Conservation (phyloP, 2,329 filamentous ascomycete species). For the Blastomyces percursus region DNA sequence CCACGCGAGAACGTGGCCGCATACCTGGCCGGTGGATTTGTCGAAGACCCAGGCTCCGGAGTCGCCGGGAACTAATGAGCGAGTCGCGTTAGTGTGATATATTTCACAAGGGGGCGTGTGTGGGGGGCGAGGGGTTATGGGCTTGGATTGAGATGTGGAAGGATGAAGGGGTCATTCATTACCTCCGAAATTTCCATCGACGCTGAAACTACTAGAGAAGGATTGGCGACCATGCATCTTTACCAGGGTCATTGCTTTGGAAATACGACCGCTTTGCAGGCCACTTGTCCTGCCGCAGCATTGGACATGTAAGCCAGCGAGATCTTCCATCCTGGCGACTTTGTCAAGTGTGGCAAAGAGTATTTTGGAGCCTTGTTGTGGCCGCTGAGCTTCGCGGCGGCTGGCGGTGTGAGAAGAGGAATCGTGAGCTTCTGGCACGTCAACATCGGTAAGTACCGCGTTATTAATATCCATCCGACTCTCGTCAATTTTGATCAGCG, state of each 20-base stretch:
- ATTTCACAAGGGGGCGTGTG: not conserved
- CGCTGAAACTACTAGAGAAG: constrained; percentile 61
- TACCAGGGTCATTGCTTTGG: constrained; percentile 67
- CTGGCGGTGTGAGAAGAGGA: constrained; percentile 20
- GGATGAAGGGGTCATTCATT: constrained; percentile 18
- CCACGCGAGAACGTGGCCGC: constrained; percentile 84
- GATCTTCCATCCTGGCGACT: constrained; percentile 42
- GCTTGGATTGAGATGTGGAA: constrained; percentile 8
- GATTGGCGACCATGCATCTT: constrained; percentile 77
- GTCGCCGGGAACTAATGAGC: constrained; percentile 61
- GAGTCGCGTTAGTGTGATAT: not conserved
- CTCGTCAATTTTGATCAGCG: constrained; percentile 67
- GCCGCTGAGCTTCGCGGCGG: constrained; percentile 38
- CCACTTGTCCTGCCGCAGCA: constrained; percentile 83
- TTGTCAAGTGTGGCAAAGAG: constrained; percentile 43
- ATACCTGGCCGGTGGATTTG: constrained; percentile 64
- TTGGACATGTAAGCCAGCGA: constrained; percentile 70
- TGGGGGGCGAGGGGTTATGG: not conserved
- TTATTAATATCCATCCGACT: constrained; percentile 63
- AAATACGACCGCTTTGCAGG: constrained; percentile 65
- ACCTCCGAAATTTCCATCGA: constrained; percentile 49
- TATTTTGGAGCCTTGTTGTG: constrained; percentile 13
- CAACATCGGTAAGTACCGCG: constrained; percentile 38
- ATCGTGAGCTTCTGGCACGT: not conserved
- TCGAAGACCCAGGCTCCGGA: constrained; percentile 90